These are phyloP conservation scores for Spatholobus suberectus DNA, from an alignment of 306 rosid genomes.

Conservation along the genomic window DNA sequence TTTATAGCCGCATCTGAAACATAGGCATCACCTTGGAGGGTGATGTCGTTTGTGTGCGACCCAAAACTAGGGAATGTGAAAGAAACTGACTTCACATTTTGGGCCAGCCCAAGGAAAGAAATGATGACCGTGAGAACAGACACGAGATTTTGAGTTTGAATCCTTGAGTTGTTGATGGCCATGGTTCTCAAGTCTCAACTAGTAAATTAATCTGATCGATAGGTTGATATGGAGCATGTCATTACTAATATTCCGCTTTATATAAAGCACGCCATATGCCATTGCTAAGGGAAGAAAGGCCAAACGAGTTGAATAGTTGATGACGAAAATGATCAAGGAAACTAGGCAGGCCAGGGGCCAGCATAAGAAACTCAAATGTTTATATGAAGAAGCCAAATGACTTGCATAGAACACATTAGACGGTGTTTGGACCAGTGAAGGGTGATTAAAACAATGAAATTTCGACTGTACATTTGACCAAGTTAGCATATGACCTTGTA, in stretches of 20 bases:
- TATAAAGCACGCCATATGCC: too few relatives aligned
- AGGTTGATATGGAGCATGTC: background rate
- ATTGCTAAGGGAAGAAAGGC: too few relatives aligned
- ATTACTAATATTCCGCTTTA: background rate
- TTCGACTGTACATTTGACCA: background rate
- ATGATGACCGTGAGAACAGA: background rate
- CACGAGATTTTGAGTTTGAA: background rate
- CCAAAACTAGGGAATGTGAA: slow-evolving; percentile 19
- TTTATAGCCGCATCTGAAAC: background rate
- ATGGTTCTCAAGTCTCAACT: background rate
- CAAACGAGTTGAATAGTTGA: background rate
- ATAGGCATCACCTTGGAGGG: slow-evolving; percentile 40
- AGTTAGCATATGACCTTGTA: background rate
- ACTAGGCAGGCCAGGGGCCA: background rate
- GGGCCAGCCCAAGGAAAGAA: slow-evolving; percentile 1
- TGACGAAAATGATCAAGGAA: background rate
- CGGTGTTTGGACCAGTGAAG: background rate
- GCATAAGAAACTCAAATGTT: background rate
- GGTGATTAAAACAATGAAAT: slow-evolving; percentile 11
- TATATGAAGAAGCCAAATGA: slow-evolving; percentile 35
- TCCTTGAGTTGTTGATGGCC: slow-evolving; percentile 14
- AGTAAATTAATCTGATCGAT: background rate
- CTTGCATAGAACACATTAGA: slow-evolving; percentile 9
- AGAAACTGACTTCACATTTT: slow-evolving; percentile 32
- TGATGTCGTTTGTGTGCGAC: background rate